Percentiles rank a stretch among this genome's conserved stretches.
These are phyloP conservation scores for Emiliania huxleyi DNA, from an alignment of 78 protist genomes.

Conservation along the genomic window DNA sequence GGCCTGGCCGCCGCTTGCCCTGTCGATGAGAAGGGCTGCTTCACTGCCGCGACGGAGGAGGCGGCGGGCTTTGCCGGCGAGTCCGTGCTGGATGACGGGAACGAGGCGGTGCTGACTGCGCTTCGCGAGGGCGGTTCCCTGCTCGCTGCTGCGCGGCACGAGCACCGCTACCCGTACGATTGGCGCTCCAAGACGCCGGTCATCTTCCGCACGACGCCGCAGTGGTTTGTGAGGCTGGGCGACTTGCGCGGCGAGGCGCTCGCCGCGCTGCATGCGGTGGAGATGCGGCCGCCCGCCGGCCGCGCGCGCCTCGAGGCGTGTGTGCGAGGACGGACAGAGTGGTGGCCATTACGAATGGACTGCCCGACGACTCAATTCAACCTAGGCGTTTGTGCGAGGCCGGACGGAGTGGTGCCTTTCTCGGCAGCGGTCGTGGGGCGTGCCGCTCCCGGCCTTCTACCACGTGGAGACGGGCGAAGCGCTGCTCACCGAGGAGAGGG, in stretches of 20 bases:
- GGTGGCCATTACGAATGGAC: constrained; percentile 93
- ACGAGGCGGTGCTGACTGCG: constrained; percentile 45
- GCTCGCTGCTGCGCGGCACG: constrained; percentile 47
- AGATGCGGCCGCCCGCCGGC: constrained; percentile 30
- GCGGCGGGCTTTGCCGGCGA: constrained; percentile 52
- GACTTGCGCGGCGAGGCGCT: constrained; percentile 10
- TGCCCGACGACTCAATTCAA: too few species aligned
- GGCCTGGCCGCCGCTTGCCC: not conserved
- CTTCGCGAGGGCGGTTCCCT: not conserved
- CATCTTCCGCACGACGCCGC: constrained; percentile 63
- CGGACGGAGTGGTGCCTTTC: constrained; percentile 90
- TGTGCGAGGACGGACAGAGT: constrained; percentile 67
- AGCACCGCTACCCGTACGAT: constrained; percentile 89
- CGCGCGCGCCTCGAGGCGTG: constrained; percentile 39
- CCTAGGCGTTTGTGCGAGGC: constrained; percentile 55
- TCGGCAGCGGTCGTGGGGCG: constrained; percentile 93
- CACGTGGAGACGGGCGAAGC: constrained; percentile 10
- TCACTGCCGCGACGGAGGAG: constrained; percentile 13
- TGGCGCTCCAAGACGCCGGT: constrained; percentile 91
- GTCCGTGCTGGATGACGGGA: constrained; percentile 67
- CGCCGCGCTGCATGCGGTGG: not conserved
- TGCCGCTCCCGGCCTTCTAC: constrained; percentile 91
- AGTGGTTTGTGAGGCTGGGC: constrained; percentile 29
- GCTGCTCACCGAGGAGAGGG: constrained; percentile 25
- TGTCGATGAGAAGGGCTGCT: constrained; percentile 36